Conservation (phyloP, 2,329 filamentous ascomycete genomes). For the Neoscytalidium dimidiatum region DNA sequence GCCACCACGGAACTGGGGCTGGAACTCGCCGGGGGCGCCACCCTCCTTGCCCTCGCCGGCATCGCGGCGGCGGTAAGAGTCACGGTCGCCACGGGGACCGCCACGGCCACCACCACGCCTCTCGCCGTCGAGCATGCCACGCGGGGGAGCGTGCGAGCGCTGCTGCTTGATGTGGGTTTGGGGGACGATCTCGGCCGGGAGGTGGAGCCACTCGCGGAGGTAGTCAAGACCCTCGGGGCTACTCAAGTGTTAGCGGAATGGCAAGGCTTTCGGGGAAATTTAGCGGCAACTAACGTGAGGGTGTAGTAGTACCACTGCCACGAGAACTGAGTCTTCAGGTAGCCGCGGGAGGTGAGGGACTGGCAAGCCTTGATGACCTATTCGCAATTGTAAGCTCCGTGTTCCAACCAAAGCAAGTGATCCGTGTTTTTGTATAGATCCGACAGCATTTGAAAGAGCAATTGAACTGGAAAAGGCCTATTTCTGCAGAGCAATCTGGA, state of each 20-base stretch:
- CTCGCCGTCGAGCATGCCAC: conserved; percentile 76
- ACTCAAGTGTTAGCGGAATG: background rate
- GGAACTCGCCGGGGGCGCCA: conserved; percentile 44
- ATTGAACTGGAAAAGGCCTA: too few relatives aligned
- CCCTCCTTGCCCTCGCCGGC: conserved; percentile 50
- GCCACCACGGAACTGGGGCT: conserved; percentile 47
- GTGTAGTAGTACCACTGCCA: conserved; percentile 86
- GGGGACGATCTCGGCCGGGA: conserved; percentile 98
- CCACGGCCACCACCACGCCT: conserved; percentile 30
- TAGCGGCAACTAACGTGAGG: conserved; percentile 61
- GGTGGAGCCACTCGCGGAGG: conserved; percentile 99
- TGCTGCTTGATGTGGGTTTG: conserved; percentile 99
- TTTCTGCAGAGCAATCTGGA: too few relatives aligned
- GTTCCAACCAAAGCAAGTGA: background rate
- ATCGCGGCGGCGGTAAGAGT: conserved; percentile 90
- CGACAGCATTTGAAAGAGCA: background rate
- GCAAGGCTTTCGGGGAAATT: conserved; percentile 20
- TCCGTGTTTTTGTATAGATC: background rate
- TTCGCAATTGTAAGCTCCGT: conserved; percentile 16
- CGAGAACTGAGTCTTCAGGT: conserved; percentile 99
- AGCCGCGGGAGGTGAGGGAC: conserved; percentile 96
- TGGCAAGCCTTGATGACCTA: conserved; percentile 96
- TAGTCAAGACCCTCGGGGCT: conserved; percentile 96
- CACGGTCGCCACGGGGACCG: conserved; percentile 72
- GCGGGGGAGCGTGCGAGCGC: conserved; percentile 95